Evolutionary conservation across 805 yeast species (phyloP).

Genomic region (Helenozyma rhizophorensis): DNA sequence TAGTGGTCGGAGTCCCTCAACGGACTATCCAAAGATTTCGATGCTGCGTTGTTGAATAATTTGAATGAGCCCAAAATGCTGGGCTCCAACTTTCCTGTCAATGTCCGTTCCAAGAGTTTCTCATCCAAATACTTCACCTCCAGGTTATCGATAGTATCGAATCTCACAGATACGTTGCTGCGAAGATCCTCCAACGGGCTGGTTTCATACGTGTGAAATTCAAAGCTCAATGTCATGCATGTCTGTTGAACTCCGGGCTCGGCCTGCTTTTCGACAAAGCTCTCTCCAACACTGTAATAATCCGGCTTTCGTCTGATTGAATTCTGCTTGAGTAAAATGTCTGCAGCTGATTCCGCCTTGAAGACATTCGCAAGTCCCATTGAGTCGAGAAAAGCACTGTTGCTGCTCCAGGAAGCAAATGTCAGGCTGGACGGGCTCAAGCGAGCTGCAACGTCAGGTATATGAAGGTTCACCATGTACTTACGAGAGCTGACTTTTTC

Average conservation of each 20-base stretch:
- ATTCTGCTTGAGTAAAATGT: too few relatives aligned
- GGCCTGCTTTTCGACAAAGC: too few relatives aligned
- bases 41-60: constrained; percentile 16
- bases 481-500: constrained; percentile 33
- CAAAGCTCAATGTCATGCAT: constrained; percentile 34
- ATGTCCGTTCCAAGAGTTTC: constrained; percentile 23
- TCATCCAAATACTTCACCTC: constrained; percentile 20
- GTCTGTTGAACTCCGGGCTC: constrained; percentile 11
- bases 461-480: constrained; percentile 33
- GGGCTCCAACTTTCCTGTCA: constrained; percentile 22
- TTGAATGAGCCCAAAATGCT: constrained; percentile 18
- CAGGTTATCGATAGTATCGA: constrained; percentile 23
- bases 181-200: constrained; percentile 26
- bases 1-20: constrained; percentile 25
- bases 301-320: too few relatives aligned
- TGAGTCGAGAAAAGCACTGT: constrained; percentile 3
- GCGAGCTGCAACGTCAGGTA: constrained; percentile 38
- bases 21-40: constrained; percentile 6
- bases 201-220: constrained; percentile 29
- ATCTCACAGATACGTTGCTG: constrained; percentile 21
- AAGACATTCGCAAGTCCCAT: background rate
- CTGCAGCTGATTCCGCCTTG: too few relatives aligned
- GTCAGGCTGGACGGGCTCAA: constrained; percentile 23
- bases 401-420: constrained; percentile 10
- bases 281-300: too few relatives aligned